These are phyloP conservation scores for Abelmoschus esculentus DNA, from an alignment of 345 rosid species.

Conservation along the genomic window DNA sequence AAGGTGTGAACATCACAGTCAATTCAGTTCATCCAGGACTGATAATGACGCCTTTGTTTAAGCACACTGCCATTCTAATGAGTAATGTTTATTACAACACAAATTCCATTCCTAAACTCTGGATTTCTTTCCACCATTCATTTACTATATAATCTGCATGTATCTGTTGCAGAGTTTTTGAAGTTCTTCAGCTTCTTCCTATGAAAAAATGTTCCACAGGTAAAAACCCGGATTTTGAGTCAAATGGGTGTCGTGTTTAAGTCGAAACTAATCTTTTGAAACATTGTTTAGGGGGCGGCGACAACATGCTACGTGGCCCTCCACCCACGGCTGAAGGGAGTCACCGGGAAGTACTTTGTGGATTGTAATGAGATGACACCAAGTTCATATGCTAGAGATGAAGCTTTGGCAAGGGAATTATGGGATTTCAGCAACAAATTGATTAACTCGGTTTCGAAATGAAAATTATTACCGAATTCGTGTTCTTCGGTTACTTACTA, in stretches of 20 bases:
- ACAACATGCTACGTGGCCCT: constrained; percentile 84
- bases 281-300: constrained; percentile 67
- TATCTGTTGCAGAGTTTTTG: constrained; percentile 38
- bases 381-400: constrained; percentile 48
- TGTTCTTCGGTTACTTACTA: neutral
- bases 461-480: neutral
- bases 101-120: too few species aligned
- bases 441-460: constrained; percentile 32
- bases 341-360: constrained; percentile 60
- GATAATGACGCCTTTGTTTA: constrained; percentile 79
- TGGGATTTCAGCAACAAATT: constrained; percentile 80
- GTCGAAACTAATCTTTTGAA: neutral
- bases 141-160: neutral
- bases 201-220: constrained; percentile 94
- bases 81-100: constrained; percentile 33
- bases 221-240: constrained; percentile 10
- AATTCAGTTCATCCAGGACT: constrained; percentile 89
- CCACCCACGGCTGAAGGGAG: constrained; percentile 59
- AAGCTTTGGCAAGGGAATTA: constrained; percentile 41
- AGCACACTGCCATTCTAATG: constrained; percentile 47
- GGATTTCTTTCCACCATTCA: neutral
- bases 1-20: constrained; percentile 69
- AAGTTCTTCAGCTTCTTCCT: constrained; percentile 48
- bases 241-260: too few species aligned
- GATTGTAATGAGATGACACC: constrained; percentile 71